A percentile compares a stretch with the other conserved stretches of the same genome.
Conservation (phyloP, 805 yeast genomes). For the Cyberlindnera saturnus region DNA sequence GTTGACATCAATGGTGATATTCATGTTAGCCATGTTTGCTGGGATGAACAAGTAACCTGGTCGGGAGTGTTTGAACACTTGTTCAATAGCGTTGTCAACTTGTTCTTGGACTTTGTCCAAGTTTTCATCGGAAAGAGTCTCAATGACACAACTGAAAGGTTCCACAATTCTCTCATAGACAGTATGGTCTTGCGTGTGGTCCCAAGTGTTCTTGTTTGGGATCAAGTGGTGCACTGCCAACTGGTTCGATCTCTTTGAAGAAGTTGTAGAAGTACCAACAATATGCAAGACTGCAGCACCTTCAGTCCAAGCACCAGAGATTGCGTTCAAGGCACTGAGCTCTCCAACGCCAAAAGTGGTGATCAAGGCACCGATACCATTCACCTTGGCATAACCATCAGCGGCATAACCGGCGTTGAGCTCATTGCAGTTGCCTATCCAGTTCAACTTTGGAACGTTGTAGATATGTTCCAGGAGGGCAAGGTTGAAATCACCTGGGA, state of each 20-base stretch:
- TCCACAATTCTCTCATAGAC: slow-evolving; percentile 53
- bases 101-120: slow-evolving; percentile 48
- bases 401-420: slow-evolving; percentile 87
- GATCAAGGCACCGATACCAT: slow-evolving; percentile 29
- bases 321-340: slow-evolving; percentile 76
- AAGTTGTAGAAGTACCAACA: slow-evolving; percentile 68
- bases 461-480: slow-evolving; percentile 62
- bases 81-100: slow-evolving; percentile 50
- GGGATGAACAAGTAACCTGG: slow-evolving; percentile 76
- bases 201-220: slow-evolving; percentile 38
- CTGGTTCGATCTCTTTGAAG: slow-evolving; percentile 25
- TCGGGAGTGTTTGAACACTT: slow-evolving; percentile 43
- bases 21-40: slow-evolving; percentile 44
- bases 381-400: slow-evolving; percentile 73
- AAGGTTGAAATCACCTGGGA: slow-evolving; percentile 71
- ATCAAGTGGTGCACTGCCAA: slow-evolving; percentile 45
- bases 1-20: slow-evolving; percentile 26
- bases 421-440: slow-evolving; percentile 87
- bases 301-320: slow-evolving; percentile 80
- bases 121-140: slow-evolving; percentile 38
- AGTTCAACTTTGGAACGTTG: slow-evolving; percentile 42
- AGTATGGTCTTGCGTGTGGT: slow-evolving; percentile 46
- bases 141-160: slow-evolving; percentile 47
- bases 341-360: slow-evolving; percentile 89
- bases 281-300: slow-evolving; percentile 76